These are phyloP conservation scores for Yamadazyma tumulicola DNA, from an alignment of 805 yeast genomes.

Conservation along the genomic window DNA sequence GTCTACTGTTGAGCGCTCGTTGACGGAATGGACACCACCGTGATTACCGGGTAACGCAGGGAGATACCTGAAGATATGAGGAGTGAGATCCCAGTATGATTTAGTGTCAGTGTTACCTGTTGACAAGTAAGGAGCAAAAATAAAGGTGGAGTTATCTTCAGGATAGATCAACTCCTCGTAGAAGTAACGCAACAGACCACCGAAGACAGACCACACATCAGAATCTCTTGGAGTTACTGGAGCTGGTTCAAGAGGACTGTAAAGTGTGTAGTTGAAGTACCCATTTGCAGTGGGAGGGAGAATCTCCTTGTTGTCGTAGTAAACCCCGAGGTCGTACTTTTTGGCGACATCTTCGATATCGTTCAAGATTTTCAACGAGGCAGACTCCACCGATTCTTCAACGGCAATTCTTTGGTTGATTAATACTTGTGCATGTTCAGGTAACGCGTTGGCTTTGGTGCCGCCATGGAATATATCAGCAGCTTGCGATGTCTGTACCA, in stretches of 20 bases:
- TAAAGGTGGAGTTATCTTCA: slow-evolving; percentile 18
- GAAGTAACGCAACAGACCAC: slow-evolving; percentile 33
- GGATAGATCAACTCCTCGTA: slow-evolving; percentile 33
- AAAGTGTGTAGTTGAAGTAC: slow-evolving; percentile 25
- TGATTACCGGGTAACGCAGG: slow-evolving; percentile 20
- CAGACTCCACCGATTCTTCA: slow-evolving; percentile 34
- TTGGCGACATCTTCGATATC: slow-evolving; percentile 30
- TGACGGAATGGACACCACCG: slow-evolving; percentile 28
- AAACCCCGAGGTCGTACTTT: slow-evolving; percentile 33
- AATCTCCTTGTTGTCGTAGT: slow-evolving; percentile 21
- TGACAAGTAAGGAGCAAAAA: slow-evolving; percentile 33
- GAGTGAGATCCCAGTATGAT: slow-evolving; percentile 36
- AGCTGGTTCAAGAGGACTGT: slow-evolving; percentile 30
- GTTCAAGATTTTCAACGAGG: slow-evolving; percentile 26
- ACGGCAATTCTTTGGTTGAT: slow-evolving; percentile 46
- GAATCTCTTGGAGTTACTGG: slow-evolving; percentile 33
- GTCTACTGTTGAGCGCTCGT: slow-evolving; percentile 27
- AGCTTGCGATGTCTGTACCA: slow-evolving; percentile 47
- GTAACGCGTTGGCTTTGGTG: slow-evolving; percentile 47
- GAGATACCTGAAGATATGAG: slow-evolving; percentile 30
- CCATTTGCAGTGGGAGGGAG: slow-evolving; percentile 24
- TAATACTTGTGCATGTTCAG: slow-evolving; percentile 41
- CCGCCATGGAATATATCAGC: slow-evolving; percentile 46
- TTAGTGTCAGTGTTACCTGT: slow-evolving; percentile 41
- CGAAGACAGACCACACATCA: slow-evolving; percentile 29